Percentiles rank a stretch among this genome's conserved stretches.
Conservation (phyloP, 139 green algal genomes). For the Dunaliella primolecta region DNA sequence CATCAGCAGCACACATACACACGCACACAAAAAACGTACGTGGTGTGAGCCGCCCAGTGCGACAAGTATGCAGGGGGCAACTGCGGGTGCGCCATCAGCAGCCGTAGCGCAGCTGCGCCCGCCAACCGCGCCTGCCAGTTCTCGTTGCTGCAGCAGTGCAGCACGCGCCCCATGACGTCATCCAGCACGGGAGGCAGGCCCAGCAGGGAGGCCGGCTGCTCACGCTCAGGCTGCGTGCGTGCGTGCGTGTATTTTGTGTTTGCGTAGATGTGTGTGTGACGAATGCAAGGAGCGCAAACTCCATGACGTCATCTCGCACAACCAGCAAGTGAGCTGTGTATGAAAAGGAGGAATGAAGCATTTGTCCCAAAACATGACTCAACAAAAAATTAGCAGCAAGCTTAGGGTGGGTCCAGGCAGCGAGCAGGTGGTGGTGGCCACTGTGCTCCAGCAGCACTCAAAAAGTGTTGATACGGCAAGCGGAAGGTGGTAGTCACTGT, state of each 20-base stretch:
- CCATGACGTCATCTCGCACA: not conserved
- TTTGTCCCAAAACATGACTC: too few species aligned
- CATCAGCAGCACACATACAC: constrained; percentile 5
- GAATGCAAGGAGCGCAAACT: not conserved
- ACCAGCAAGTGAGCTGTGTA: too few species aligned
- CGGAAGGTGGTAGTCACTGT: too few species aligned
- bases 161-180: constrained; percentile 71
- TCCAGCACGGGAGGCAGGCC: constrained; percentile 68
- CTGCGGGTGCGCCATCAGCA: constrained; percentile 41
- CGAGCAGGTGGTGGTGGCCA: not conserved
- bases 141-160: constrained; percentile 87
- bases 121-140: constrained; percentile 77
- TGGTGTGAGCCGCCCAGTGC: constrained; percentile 28
- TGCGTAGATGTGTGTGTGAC: not conserved
- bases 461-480: too few species aligned
- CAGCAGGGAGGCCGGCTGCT: constrained; percentile 1
- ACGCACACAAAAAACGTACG: too few species aligned
- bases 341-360: too few species aligned
- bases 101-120: constrained; percentile 66
- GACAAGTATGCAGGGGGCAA: constrained; percentile 53
- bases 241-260: not conserved
- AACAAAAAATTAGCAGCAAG: not conserved
- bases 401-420: not conserved
- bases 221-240: not conserved
- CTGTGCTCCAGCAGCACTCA: too few species aligned